These are phyloP conservation scores for Gnetum montanum DNA, from an alignment of 75 land plant species.

Conservation along the genomic window DNA sequence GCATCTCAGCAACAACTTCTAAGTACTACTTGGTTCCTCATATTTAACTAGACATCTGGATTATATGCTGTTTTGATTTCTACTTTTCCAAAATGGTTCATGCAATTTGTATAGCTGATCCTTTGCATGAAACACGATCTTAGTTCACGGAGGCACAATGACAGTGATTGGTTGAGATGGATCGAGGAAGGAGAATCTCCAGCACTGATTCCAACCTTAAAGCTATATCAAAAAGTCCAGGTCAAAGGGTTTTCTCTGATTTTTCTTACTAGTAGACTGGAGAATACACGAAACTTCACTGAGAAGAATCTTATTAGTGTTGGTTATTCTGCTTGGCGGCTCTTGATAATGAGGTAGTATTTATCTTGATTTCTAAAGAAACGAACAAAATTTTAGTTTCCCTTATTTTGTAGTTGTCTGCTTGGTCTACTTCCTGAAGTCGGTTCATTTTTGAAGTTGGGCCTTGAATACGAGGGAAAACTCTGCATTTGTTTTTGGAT, in stretches of 20 bases:
- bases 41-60: too few species aligned
- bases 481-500: too few species aligned
- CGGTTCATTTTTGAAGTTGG: too few species aligned
- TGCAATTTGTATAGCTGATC: not conserved
- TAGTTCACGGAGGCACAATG: conserved; percentile 10
- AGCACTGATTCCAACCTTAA: conserved; percentile 12
- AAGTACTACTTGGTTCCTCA: too few species aligned
- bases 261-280: conserved; percentile 32
- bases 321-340: conserved; percentile 24
- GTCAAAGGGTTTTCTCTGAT: conserved; percentile 18
- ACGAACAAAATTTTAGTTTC: too few species aligned
- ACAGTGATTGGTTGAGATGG: conserved; percentile 12
- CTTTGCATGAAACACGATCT: not conserved
- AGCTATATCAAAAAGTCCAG: conserved; percentile 15
- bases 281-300: conserved; percentile 22
- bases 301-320: conserved; percentile 18
- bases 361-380: not conserved
- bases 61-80: too few species aligned
- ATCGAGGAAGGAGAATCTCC: conserved; percentile 19
- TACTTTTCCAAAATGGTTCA: not conserved
- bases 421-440: too few species aligned
- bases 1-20: not conserved
- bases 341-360: conserved; percentile 24
- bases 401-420: too few species aligned
- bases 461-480: too few species aligned